Evolutionary conservation across 805 yeast species (phyloP), one percentile per base, ranked within the genome.

Genomic region (Metschnikowia chrysomelidarum): DNA sequence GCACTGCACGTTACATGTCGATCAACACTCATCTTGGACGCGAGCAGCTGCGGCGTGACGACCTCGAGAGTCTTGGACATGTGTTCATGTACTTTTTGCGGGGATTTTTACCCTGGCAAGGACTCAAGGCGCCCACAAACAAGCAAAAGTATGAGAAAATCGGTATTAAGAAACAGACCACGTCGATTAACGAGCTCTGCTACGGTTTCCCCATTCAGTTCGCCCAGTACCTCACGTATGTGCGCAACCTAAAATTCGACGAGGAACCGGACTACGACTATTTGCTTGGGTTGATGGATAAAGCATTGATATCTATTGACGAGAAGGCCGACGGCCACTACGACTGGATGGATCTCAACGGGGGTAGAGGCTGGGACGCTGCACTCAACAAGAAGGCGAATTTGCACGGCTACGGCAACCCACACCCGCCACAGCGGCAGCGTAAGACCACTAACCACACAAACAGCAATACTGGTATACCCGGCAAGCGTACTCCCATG

Each of bases 101-200:
- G 51, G 98, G 98, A 29, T 86, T 87, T 40, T 71, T 93, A 54
- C 98, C 98, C 44, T 93, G 98, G 98, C 98, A 93, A 69, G 98
- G 98, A 17, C 73, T 93, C 49, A 91, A 93, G 62, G 98, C 98
- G 5, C 96, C 96, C 47, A 89, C 96, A 25, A 93, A 93, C 71
- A 91, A 93, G 65, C 96, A 87, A 54, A 93, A 93, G 66, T 93
- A 93, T 63, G 98, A 93, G 61, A 89, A 88, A 60, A 93, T 93
- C 60, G 98, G 98, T 41, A 94, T 89, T 58, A 91, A 88, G 69
- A 93, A 93, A 60, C 87, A 89, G 64, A 74, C 87, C 2, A 91
- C 98, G 1, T 81, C 85, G 31, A 83, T 89, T 43, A 76, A 75
- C 50, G 97, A 87, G 48, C 71, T 93, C 41, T 85, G 96, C 51